Base-by-base conservation (phyloP, 2,329 filamentous ascomycete genomes). In the Tricladium varicosporioides region DNA sequence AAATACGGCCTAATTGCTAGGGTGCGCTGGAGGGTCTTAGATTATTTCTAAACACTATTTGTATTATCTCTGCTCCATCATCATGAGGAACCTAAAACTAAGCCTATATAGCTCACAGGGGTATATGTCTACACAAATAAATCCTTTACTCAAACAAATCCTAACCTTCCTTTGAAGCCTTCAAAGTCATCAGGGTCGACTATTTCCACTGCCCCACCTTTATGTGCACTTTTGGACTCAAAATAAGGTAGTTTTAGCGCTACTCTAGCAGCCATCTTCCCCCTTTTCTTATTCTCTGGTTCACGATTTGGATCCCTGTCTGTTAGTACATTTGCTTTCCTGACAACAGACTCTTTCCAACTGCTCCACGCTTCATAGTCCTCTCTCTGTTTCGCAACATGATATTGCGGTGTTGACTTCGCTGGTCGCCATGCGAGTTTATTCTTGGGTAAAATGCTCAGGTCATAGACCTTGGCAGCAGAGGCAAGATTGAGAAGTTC, bases 361-460 rank as follows among this genome's bases (percentile, higher is more conserved):
- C 74, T 72, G 65, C 76, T 78, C 84, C 84, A 87, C 1, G 78
- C 75, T 19, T 80, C 84, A 66, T 82, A 87, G 61, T 88, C 81
- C 71, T 90, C 87, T 56, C 77, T 79, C 69, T 86, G 81, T 69
- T 77, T 80, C 15, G 85, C 85, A 9, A 85, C 84, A 59, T 86
- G 83, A 72, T 85, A 90, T 68, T 84, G 80, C 3, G 86, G 82
- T 47, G 84, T 88, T 42, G 76, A 77, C 67, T 75, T 82, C 18
- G 82, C 82, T 18, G 86, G 86, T 61, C 83, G 79, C 87, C 88
- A 91, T 9, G 80, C 80, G 43, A 86, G 75, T 69, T 79, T 82
- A 67, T 88, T 83, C 67, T 79, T 74, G 1, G 84, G 81, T 61
- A 86, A 69, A 27, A 71, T 68, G 5, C 70, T 73, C n/a, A 90